Conservation (phyloP, 2,329 filamentous ascomycete species). For the Penicillium sp. region DNA sequence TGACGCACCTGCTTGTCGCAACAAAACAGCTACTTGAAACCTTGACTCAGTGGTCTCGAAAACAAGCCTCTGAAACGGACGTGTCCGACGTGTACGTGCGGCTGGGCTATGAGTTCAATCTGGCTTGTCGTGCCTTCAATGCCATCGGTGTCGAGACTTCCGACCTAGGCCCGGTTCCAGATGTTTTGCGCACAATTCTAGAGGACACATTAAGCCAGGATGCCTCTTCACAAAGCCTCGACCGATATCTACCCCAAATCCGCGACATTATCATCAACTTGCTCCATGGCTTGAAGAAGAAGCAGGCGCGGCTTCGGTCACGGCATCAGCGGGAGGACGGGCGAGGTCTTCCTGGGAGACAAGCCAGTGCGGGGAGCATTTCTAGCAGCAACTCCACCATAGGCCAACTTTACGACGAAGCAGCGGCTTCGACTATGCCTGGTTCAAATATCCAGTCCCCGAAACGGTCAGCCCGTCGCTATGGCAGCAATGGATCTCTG, state of each 20-base stretch:
- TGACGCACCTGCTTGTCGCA: constrained; percentile 93
- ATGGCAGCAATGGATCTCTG: constrained; percentile 40
- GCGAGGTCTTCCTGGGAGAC: constrained; percentile 38
- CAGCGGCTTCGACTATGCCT: constrained; percentile 25
- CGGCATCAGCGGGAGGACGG: constrained; percentile 54
- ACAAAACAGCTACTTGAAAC: constrained; percentile 98
- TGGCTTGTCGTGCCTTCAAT: constrained; percentile 94
- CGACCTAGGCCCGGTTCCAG: constrained; percentile 92
- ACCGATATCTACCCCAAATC: constrained; percentile 90
- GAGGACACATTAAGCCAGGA: constrained; percentile 97
- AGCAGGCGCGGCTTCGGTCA: constrained; percentile 81
- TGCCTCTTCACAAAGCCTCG: constrained; percentile 87
- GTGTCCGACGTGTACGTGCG: constrained; percentile 98
- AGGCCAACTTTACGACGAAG: constrained; percentile 47
- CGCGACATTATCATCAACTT: constrained; percentile 98
- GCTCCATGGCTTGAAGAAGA: constrained; percentile 92
- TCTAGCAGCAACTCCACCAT: constrained; percentile 45
- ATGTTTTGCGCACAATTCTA: constrained; percentile 83
- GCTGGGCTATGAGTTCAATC: constrained; percentile 98
- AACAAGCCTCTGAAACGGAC: constrained; percentile 85
- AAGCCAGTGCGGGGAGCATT: constrained; percentile 49
- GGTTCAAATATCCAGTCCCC: constrained; percentile 30
- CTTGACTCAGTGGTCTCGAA: constrained; percentile 94
- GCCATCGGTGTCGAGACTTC: constrained; percentile 95
- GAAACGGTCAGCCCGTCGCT: constrained; percentile 36